Evolutionary conservation across 1,284 basidiomycete genomes (phyloP).

Genomic region (Ustilago esculenta): DNA sequence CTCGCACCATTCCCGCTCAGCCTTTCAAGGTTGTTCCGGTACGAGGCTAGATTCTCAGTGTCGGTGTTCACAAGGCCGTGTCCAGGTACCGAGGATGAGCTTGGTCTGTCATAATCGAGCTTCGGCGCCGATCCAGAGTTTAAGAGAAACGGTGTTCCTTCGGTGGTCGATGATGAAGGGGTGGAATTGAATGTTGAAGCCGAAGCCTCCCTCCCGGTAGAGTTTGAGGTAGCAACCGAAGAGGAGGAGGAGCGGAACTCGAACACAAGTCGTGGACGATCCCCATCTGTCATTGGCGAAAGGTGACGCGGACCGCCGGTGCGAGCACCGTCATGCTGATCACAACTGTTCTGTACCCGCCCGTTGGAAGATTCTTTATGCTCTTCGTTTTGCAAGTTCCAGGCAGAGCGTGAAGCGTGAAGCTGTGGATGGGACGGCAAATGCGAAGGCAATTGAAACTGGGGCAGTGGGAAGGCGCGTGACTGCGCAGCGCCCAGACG

Average conservation of each 20-base stretch:
- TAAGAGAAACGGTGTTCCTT: slow-evolving; percentile 5
- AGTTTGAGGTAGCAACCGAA: slow-evolving; percentile 15
- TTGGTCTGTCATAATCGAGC: neutral
- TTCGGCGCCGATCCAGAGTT: neutral
- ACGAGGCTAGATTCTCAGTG: neutral
- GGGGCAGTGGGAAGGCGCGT: slow-evolving; percentile 4
- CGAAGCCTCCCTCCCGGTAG: slow-evolving; percentile 12
- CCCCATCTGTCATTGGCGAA: neutral
- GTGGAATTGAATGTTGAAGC: slow-evolving; percentile 2
- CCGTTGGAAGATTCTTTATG: no score
- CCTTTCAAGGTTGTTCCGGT: neutral
- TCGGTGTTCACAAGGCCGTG: neutral
- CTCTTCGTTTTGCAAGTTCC: slow-evolving; percentile 2
- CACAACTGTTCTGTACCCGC: no score
- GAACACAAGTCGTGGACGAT: slow-evolving; percentile 14
- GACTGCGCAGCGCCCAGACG: slow-evolving; percentile 3
- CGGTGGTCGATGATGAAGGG: slow-evolving; percentile 15
- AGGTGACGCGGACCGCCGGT: neutral
- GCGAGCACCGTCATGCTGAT: neutral
- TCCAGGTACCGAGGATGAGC: neutral
- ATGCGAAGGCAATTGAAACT: slow-evolving; percentile 5
- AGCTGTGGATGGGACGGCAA: slow-evolving; percentile 10
- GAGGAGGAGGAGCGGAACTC: slow-evolving; percentile 33
- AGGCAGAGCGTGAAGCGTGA: slow-evolving; percentile 3
- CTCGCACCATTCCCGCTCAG: no score